Evolutionary conservation across 139 green algal species (phyloP).

Genomic region (Closterium sp.): DNA sequence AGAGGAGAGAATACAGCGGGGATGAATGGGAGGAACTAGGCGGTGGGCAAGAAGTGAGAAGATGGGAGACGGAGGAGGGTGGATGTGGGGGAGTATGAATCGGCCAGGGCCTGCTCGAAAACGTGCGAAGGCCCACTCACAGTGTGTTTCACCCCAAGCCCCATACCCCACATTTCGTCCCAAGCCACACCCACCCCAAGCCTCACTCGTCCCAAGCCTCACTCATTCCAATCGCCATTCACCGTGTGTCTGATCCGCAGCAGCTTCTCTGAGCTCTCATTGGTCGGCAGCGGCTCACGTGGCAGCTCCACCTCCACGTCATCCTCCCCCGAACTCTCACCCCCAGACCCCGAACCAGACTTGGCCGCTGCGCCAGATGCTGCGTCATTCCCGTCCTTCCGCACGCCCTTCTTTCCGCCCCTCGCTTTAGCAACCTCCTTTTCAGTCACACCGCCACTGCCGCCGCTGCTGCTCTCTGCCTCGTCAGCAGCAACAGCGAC

Average conservation of each 20-base stretch:
- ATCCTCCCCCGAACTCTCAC: not conserved
- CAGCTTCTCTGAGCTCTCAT: constrained; percentile 65
- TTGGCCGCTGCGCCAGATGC: not conserved
- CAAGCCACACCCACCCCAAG: not conserved
- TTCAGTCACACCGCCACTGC: not conserved
- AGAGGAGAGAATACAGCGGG: no score
- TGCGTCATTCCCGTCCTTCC: not conserved
- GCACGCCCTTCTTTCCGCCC: not conserved
- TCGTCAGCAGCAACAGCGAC: not conserved
- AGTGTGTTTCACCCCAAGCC: no score
- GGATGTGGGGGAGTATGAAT: no score
- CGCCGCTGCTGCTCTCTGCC: not conserved
- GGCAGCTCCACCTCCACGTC: not conserved
- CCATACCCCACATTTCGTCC: not conserved
- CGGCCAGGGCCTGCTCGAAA: no score
- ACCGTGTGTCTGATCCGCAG: constrained; percentile 84
- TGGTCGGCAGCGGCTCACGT: constrained; percentile 37
- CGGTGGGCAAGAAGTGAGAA: no score
- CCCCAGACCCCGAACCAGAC: not conserved
- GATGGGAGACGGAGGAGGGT: no score
- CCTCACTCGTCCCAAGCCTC: not conserved
- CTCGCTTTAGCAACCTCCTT: not conserved
- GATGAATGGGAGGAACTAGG: no score
- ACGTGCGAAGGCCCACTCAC: no score
- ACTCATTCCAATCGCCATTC: not conserved